Conservation (phyloP, 2,329 filamentous ascomycete genomes). For the Talaromyces albobiverticillius region DNA sequence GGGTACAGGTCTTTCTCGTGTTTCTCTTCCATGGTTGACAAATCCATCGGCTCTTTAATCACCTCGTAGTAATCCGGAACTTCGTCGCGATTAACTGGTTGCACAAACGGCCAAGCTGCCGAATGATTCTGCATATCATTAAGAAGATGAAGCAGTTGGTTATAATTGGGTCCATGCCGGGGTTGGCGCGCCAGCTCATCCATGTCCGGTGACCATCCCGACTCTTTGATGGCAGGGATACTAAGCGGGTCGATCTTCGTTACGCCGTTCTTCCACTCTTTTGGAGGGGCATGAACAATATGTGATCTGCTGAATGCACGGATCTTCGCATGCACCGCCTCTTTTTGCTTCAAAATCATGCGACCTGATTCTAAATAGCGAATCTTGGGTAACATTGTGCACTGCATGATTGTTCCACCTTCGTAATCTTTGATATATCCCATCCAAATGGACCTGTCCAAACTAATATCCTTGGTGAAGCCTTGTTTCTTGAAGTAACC, state of each 20-base stretch:
- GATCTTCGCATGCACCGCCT: conserved; percentile 92
- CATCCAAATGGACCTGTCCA: conserved; percentile 92
- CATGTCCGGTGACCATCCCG: conserved; percentile 97
- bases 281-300: conserved; percentile 78
- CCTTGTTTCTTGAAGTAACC: conserved; percentile 99
- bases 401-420: conserved; percentile 98
- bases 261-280: conserved; percentile 76
- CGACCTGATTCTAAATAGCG: conserved; percentile 89
- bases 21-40: conserved; percentile 92
- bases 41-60: conserved; percentile 96
- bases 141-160: conserved; percentile 84
- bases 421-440: conserved; percentile 99
- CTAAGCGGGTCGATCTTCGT: conserved; percentile 77
- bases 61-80: conserved; percentile 99
- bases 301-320: conserved; percentile 86
- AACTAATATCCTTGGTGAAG: conserved; percentile 96
- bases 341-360: conserved; percentile 97
- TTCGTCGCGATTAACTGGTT: conserved; percentile 91
- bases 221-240: conserved; percentile 84
- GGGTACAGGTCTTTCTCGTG: conserved; percentile 90
- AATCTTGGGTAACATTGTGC: conserved; percentile 91
- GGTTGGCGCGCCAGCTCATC: conserved; percentile 93
- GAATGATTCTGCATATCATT: conserved; percentile 94
- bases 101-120: conserved; percentile 89
- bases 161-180: conserved; percentile 94